Evolutionary conservation across 176 grass and related monocot genomes (phyloP).

Genomic region (Dactylis glomerata): DNA sequence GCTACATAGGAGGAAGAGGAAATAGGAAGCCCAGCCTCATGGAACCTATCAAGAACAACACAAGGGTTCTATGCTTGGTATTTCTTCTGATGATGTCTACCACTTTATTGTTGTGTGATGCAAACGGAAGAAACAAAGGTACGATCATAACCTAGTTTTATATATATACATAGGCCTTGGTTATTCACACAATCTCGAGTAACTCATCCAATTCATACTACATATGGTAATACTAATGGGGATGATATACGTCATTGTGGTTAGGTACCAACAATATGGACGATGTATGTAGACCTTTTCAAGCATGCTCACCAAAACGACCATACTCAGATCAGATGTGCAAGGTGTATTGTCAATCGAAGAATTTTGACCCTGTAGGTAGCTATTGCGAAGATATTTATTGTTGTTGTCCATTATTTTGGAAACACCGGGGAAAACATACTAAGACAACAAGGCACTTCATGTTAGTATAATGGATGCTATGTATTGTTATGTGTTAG

Average conservation of each 20-base stretch:
- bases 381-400: background rate
- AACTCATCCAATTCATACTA: background rate
- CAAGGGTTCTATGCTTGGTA: background rate
- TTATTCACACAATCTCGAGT: background rate
- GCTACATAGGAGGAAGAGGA: background rate
- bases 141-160: too few relatives aligned
- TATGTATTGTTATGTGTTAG: background rate
- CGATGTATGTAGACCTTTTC: background rate
- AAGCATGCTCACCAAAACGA: background rate
- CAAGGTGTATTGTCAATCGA: background rate
- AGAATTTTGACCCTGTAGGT: background rate
- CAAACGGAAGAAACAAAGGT: background rate
- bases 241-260: background rate
- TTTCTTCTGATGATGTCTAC: background rate
- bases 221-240: background rate
- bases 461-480: too few relatives aligned
- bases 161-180: too few relatives aligned
- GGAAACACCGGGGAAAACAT: background rate
- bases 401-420: too few relatives aligned
- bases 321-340: background rate
- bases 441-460: too few relatives aligned
- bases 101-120: background rate
- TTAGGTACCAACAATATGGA: background rate
- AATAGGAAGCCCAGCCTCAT: background rate
- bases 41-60: background rate